A percentile compares a stretch with the other conserved stretches of the same genome.
phyloP scores from a whole-genome alignment of 176 grass and related monocot species.

The Eremochloa ophiuroides region DNA sequence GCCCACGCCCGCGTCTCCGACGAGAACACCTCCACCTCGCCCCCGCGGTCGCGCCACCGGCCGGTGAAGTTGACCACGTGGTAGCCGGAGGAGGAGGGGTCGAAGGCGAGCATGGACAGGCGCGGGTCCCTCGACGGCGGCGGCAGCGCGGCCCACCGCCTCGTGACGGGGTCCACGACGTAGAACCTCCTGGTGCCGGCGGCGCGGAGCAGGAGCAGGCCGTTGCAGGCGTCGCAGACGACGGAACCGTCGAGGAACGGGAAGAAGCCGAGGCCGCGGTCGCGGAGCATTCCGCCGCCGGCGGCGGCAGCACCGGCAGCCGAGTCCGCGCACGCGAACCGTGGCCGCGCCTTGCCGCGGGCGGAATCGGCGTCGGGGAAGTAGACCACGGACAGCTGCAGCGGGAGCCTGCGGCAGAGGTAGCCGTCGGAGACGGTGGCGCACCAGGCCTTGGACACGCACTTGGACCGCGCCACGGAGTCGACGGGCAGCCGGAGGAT shows the following conservation, averaged over 20 bases:
- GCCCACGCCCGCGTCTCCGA: conserved; percentile 40
- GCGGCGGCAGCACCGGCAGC: neutral
- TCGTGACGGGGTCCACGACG: conserved; percentile 48
- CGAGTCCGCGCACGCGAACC: conserved; percentile 23
- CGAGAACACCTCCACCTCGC: conserved; percentile 57
- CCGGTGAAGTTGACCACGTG: conserved; percentile 54
- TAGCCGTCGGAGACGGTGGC: conserved; percentile 42
- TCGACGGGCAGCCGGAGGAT: conserved; percentile 47
- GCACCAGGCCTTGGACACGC: conserved; percentile 57
- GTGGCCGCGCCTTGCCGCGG: neutral
- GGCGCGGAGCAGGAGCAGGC: conserved; percentile 48
- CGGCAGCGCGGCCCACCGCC: conserved; percentile 41
- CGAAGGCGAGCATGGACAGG: conserved; percentile 56
- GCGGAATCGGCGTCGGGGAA: neutral
- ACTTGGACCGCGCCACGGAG: conserved; percentile 43
- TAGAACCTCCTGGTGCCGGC: conserved; percentile 6
- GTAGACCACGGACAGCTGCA: conserved; percentile 38
- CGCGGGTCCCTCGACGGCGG: conserved; percentile 15
- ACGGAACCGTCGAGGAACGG: conserved; percentile 11
- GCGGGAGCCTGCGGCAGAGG: conserved; percentile 38
- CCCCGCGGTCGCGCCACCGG: conserved; percentile 25
- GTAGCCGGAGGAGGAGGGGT: conserved; percentile 30
- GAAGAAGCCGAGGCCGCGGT: conserved; percentile 47
- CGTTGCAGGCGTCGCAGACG: conserved; percentile 51
- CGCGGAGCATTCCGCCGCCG: neutral